Evolutionary conservation across 2,329 filamentous ascomycete species (phyloP), one percentile per base, ranked within the genome.

Genomic region (Fonsecaea erecta): DNA sequence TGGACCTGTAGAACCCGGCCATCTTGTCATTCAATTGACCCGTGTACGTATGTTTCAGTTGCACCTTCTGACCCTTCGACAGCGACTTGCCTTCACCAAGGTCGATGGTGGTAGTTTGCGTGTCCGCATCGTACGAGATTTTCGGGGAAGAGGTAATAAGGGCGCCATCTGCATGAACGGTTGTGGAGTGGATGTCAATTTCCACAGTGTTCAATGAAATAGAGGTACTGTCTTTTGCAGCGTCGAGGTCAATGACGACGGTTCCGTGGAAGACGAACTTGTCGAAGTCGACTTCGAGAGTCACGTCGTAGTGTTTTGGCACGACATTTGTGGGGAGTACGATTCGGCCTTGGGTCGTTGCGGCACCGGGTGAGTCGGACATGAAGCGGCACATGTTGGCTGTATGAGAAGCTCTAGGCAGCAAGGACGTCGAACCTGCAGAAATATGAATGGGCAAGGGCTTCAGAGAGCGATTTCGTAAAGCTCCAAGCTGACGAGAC

Each of bases 1-100:
- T 96, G 84, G 94, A 98, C 64, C 94, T 88, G 81, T 98, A 98
- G 85, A 98, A 98, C 54, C 94, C 94, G 55, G 93, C 93, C 92
- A 98, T 96, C 80, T 95, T 94, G 77, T 96, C 91, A 78, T 96
- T 97, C 74, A 97, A 81, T 51, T 83, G 85, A 46, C 93, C 93
- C 9, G 86, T 88, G 79, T 96, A 97, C 71, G 85, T 89, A 73
- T 93, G 86, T 74, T 88, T 88, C 67, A 96, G 80, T 79, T 89
- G 88, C 21, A 90, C 91, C 82, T 93, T 93, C 74, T 86, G 84
- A 26, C 91, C 92, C 68, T 90, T 90, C 24, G 86, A 78, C 67
- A 98, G 82, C 53, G 83, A 84, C 75, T 93, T 85, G 70, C 88
- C 84, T 75, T 98, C 93, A 71, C 87, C 86, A 76, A 97, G 85